Evolutionary conservation across 2,329 filamentous ascomycete genomes (phyloP).

Genomic region (Cucurbitaria berberidis): DNA sequence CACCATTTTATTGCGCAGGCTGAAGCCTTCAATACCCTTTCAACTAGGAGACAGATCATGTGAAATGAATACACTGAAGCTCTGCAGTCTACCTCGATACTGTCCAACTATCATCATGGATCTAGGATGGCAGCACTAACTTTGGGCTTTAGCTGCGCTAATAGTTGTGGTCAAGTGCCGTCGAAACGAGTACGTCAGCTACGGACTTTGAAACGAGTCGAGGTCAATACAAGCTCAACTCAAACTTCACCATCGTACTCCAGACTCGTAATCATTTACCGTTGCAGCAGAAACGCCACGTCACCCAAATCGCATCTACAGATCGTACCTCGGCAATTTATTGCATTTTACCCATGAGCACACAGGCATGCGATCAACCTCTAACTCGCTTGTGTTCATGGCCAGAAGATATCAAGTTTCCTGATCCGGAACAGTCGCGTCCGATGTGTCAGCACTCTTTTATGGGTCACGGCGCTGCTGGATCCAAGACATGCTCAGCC

Average conservation of each 20-base stretch:
- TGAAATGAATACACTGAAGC: neutral
- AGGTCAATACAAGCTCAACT: neutral
- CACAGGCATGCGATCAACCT: neutral
- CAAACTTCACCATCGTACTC: neutral
- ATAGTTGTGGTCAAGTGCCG: neutral
- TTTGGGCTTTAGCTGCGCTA: neutral
- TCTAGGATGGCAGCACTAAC: neutral
- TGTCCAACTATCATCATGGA: neutral
- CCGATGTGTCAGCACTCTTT: neutral
- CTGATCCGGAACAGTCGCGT: neutral
- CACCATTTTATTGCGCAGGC: neutral
- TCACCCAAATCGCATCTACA: neutral
- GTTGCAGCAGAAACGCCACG: slow-evolving; percentile 1
- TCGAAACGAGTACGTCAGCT: neutral
- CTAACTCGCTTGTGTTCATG: neutral
- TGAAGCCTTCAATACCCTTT: too few relatives aligned
- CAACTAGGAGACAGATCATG: too few relatives aligned
- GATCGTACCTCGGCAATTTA: too few relatives aligned
- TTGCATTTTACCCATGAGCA: too few relatives aligned
- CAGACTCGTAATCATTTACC: neutral
- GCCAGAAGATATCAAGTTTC: slow-evolving; percentile 1
- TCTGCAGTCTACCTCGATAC: neutral
- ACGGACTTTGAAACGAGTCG: neutral
- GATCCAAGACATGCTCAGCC: neutral
- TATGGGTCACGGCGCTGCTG: neutral